Evolutionary conservation across 2,329 filamentous ascomycete species (phyloP).

Genomic region (Trichoderma semiorbis): DNA sequence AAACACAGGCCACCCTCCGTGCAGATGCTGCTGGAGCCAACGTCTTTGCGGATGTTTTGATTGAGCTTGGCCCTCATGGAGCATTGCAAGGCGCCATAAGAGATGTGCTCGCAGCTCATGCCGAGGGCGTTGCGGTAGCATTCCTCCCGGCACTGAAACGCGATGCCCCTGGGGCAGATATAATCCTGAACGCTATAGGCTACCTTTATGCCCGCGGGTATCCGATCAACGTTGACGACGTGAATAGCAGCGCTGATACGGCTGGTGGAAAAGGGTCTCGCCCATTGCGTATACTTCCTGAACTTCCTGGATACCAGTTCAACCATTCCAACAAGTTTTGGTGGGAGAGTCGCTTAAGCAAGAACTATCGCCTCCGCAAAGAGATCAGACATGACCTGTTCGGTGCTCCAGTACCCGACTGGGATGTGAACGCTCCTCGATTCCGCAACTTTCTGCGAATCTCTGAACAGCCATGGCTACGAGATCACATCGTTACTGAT

Average conservation of each 20-base stretch:
- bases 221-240: neutral
- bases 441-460: slow-evolving; percentile 25
- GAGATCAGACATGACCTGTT: slow-evolving; percentile 39
- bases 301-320: slow-evolving; percentile 37
- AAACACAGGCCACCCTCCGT: slow-evolving; percentile 1
- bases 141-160: neutral
- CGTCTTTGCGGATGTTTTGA: slow-evolving; percentile 14
- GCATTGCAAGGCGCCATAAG: slow-evolving; percentile 19
- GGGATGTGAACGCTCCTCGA: slow-evolving; percentile 23
- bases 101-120: neutral
- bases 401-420: slow-evolving; percentile 28
- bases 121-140: neutral
- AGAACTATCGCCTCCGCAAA: slow-evolving; percentile 29
- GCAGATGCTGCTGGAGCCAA: neutral
- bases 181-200: neutral
- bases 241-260: slow-evolving; percentile 4
- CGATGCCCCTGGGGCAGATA: neutral
- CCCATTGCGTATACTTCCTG: slow-evolving; percentile 18
- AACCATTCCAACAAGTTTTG: slow-evolving; percentile 34
- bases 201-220: neutral
- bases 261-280: neutral
- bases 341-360: slow-evolving; percentile 29
- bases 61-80: slow-evolving; percentile 25
- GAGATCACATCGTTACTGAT: slow-evolving; percentile 31
- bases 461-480: slow-evolving; percentile 29